Evolutionary conservation across 768 basidiomycete genomes (phyloP).

Genomic region (Arthromyces matolae): DNA sequence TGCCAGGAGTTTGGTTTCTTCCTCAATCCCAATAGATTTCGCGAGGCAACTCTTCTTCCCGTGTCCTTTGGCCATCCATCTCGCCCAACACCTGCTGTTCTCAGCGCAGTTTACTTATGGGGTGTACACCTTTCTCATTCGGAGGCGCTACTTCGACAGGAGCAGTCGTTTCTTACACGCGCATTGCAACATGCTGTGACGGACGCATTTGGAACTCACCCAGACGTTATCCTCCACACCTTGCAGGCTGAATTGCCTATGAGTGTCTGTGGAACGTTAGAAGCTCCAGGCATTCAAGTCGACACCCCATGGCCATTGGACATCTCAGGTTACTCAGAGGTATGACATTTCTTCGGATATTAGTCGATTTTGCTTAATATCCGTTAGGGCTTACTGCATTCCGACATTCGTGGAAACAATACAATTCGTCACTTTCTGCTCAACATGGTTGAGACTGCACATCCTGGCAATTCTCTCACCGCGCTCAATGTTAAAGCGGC

Average conservation of each 20-base stretch:
- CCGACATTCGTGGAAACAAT: constrained; percentile 40
- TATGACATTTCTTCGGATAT: constrained; percentile 18
- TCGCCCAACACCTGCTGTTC: constrained; percentile 46
- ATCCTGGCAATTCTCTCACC: constrained; percentile 33
- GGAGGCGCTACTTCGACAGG: constrained; percentile 37
- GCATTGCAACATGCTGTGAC: constrained; percentile 46
- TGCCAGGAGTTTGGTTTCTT: constrained; percentile 64
- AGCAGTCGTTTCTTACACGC: constrained; percentile 44
- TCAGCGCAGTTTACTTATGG: constrained; percentile 50
- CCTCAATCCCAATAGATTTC: constrained; percentile 48
- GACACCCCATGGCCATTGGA: constrained; percentile 54
- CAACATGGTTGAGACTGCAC: constrained; percentile 27
- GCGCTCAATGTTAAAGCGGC: constrained; percentile 51
- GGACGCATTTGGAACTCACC: constrained; percentile 45
- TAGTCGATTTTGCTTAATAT: constrained; percentile 14
- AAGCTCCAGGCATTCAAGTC: constrained; percentile 46
- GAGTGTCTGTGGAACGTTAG: constrained; percentile 52
- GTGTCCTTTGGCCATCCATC: constrained; percentile 45
- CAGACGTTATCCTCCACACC: constrained; percentile 46
- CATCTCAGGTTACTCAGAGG: constrained; percentile 35
- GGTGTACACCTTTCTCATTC: constrained; percentile 48
- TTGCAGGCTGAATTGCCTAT: constrained; percentile 57
- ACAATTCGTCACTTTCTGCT: constrained; percentile 50
- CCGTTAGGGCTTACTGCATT: constrained; percentile 39
- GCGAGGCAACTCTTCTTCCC: constrained; percentile 42